Evolutionary conservation across 495 filamentous ascomycete species (phyloP), one percentile per base, ranked within the genome.

Genomic region (Talaromyces wortmannii): DNA sequence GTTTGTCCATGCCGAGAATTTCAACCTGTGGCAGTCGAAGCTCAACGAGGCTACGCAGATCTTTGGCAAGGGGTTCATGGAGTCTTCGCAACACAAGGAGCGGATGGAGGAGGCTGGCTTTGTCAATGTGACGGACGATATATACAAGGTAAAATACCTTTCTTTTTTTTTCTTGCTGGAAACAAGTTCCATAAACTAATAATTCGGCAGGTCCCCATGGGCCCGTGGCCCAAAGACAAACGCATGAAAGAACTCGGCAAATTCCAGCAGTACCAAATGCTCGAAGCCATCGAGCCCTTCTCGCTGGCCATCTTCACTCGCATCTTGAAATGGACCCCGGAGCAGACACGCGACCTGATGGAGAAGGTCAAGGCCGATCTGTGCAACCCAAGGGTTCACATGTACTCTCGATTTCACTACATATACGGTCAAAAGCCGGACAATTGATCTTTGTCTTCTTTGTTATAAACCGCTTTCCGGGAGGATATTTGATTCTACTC

Each of bases 61-160:
- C 4, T 73, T 70, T 55, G 73, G 73, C 7, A 76, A 76, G 56
- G 60, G 67, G n/a, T 66, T 74, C 59, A 42, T 51, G 16, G 67
- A 63, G 0, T 60, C 58, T 48, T 59, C 45, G 53, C 69, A 52
- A 53, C 80, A 64, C 76, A 80, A 76, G 50, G 61, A 61, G 12
- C 72, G 70, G 57, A 68, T 82, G 50, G 68, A 75, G 30, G 76
- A 76, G 6, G 78, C 73, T 18, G 82, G 83, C 0, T 86, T 85
- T 61, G 61, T 72, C 13, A 78, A 83, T 51, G 74, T 85, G 18
- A 57, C 57, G 10, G 74, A 81, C 56, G 68, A 73, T 15, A 61
- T 69, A 5, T 68, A 63, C 59, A 73, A 68, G 70, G 72, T 73
- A 63, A 10, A 7, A n/a, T n/a, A n/a, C n/a, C n/a, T n/a, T n/a